A percentile compares a stretch with the other conserved stretches of the same genome.
Evolutionary conservation across 352 stramenopile genomes (phyloP).

Genomic region (Pythium brassicae): DNA sequence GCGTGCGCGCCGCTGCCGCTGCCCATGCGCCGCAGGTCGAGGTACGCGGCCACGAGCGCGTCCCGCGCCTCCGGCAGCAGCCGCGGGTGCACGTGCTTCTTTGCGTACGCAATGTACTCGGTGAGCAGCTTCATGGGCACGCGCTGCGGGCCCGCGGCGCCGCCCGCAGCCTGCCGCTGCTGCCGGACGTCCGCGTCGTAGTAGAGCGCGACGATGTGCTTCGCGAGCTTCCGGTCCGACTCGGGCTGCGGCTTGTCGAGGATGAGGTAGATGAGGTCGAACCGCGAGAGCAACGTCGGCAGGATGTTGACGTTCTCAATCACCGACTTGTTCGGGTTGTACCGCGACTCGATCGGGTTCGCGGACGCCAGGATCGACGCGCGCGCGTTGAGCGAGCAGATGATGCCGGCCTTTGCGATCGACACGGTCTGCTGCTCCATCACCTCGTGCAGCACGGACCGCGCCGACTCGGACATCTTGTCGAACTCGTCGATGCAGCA

Average conservation of each 20-base stretch:
- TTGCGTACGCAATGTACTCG: constrained; percentile 97
- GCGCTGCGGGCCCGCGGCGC: constrained; percentile 38
- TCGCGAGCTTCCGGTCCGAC: constrained; percentile 93
- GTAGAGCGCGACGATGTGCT: constrained; percentile 97
- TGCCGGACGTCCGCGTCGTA: constrained; percentile 81
- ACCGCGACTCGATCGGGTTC: constrained; percentile 98
- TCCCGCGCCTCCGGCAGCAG: constrained; percentile 88
- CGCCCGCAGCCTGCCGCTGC: constrained; percentile 29
- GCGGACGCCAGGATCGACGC: constrained; percentile 98
- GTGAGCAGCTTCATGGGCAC: constrained; percentile 82
- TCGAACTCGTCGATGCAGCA: constrained; percentile 99
- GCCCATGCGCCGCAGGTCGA: constrained; percentile 86
- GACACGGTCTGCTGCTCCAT: constrained; percentile 99
- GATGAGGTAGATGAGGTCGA: constrained; percentile 99
- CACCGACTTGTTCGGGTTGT: constrained; percentile 97
- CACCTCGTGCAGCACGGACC: constrained; percentile 98
- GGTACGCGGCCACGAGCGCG: constrained; percentile 92
- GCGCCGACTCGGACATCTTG: constrained; percentile 98
- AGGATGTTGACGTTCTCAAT: constrained; percentile 99
- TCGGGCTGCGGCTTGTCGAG: constrained; percentile 95
- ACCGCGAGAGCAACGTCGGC: constrained; percentile 96
- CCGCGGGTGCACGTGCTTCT: constrained; percentile 89
- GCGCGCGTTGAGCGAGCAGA: constrained; percentile 96
- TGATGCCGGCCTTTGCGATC: constrained; percentile 98
- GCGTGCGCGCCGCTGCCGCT: constrained; percentile 39